These are phyloP conservation scores for Calonectria pauciramosa DNA, from an alignment of 2,329 filamentous ascomycete species.

Conservation along the genomic window DNA sequence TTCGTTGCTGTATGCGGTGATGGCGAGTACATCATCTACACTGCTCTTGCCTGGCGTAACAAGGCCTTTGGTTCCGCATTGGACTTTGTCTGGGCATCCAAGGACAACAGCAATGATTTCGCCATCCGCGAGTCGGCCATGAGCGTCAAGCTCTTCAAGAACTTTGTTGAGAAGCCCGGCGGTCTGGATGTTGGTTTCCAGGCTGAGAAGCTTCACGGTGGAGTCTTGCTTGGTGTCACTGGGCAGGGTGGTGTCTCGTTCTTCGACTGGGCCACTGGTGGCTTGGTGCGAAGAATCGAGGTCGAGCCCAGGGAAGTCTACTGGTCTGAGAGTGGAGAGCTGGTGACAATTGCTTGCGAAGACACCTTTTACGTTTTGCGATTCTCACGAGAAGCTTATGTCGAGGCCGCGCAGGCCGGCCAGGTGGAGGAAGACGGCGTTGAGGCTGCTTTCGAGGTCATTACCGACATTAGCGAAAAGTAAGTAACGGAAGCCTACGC, in stretches of 20 bases:
- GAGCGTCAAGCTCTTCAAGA: constrained; percentile 97
- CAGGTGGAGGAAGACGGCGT: constrained; percentile 92
- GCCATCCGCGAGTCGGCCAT: constrained; percentile 95
- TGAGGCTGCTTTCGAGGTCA: constrained; percentile 94
- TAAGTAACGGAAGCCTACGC: constrained; percentile 51
- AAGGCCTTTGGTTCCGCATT: constrained; percentile 96
- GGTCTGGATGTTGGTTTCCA: constrained; percentile 96
- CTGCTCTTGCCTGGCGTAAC: constrained; percentile 94
- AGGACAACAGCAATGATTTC: constrained; percentile 98
- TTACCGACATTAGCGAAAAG: constrained; percentile 95
- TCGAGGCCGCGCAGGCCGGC: constrained; percentile 85
- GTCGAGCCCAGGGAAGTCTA: constrained; percentile 82
- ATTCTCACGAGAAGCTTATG: constrained; percentile 90
- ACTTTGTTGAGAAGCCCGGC: constrained; percentile 92
- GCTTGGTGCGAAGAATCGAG: constrained; percentile 92
- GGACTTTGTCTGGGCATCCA: constrained; percentile 97
- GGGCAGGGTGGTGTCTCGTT: constrained; percentile 95
- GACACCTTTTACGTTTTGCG: constrained; percentile 95
- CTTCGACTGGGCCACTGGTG: constrained; percentile 95
- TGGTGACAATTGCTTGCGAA: constrained; percentile 93
- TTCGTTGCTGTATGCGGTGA: constrained; percentile 89
- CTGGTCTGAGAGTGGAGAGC: constrained; percentile 97
- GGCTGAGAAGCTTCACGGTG: constrained; percentile 90
- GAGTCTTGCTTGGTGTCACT: constrained; percentile 92
- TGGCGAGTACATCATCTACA: constrained; percentile 99